Base-by-base conservation (phyloP, 2,329 filamentous ascomycete species). In the Apiospora pterosperma region DNA sequence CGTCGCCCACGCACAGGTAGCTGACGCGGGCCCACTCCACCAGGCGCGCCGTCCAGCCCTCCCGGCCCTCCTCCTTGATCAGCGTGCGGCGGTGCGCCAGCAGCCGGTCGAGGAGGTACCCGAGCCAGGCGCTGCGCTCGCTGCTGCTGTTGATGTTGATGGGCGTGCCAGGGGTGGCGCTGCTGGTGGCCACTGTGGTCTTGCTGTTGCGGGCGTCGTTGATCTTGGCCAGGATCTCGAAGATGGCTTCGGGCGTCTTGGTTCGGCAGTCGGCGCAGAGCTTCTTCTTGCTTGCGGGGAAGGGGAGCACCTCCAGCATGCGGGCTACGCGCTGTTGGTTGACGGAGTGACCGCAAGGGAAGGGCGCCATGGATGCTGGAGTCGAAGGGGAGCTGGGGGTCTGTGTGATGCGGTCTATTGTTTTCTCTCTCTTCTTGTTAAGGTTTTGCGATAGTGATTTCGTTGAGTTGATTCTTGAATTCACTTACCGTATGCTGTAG, bases 201-300 rank as follows among this genome's bases (percentile, higher is more conserved):
- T n/a, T 34, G 14, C 3, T 19, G 48, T 55, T 55, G 48, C 48
- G 48, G 48, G 48, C 48, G 28, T 62, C 61, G 39, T 52, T n/a
- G 21, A 62, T 39, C 8, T 44, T 60, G 14, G 25, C 25, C 1
- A 64, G 42, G 23, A 64, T 38, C 2, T 36, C 25, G 21, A 62
- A n/a, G 25, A 60, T 48, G 34, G 16, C 59, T 8, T 41, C 25
- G 11, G 63, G 34, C 36, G 59, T 64, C 59, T 36, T 41, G 19
- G 59, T 58, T 21, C 58, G 59, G 44, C 63, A 64, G 16, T 64
- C 63, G 31, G 63, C 34, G 41, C 63, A 64, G n/a, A 62, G 61
- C 42, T 61, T 64, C 23, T 59, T 62, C 44, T 64, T 64, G n/a
- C 48, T 38, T 2, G 52, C 42, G 7, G 61, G 38, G 31, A 60